Evolutionary conservation across 2,329 filamentous ascomycete species (phyloP).

Genomic region (Clonostachys byssicola): DNA sequence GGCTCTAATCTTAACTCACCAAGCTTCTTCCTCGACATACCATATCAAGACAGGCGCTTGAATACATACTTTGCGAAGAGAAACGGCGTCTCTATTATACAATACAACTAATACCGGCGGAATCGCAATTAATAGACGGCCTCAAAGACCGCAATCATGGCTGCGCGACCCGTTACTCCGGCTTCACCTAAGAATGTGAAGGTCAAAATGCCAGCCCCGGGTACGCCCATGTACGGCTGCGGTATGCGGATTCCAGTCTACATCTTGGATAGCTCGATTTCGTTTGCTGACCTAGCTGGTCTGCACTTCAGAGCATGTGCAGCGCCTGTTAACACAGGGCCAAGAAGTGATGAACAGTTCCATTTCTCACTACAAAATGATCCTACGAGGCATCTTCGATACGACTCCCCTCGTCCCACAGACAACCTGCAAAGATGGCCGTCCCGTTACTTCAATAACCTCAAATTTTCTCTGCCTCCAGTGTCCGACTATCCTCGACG

Average conservation of each 20-base stretch:
- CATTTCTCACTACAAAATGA: conserved; percentile 67
- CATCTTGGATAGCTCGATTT: conserved; percentile 4
- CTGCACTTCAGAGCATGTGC: conserved; percentile 60
- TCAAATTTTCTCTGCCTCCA: conserved; percentile 71
- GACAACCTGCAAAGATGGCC: conserved; percentile 55
- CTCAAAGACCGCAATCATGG: conserved; percentile 23
- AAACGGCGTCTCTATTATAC: too few relatives aligned
- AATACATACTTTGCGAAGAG: too few relatives aligned
- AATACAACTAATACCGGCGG: too few relatives aligned
- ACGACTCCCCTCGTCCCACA: conserved; percentile 60
- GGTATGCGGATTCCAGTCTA: conserved; percentile 36
- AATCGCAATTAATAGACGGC: too few relatives aligned
- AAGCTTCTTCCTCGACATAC: too few relatives aligned
- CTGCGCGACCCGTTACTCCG: conserved; percentile 41
- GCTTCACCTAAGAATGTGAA: conserved; percentile 53
- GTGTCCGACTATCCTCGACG: conserved; percentile 64
- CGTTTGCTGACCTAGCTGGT: conserved; percentile 16
- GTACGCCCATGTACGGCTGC: conserved; percentile 59
- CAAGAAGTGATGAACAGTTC: conserved; percentile 65
- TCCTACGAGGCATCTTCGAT: conserved; percentile 68
- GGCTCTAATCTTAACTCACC: too few relatives aligned
- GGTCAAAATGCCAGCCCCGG: conserved; percentile 54
- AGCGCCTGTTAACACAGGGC: conserved; percentile 57
- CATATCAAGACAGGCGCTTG: too few relatives aligned
- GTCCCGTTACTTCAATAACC: conserved; percentile 56